Conservation (phyloP, 2,329 filamentous ascomycete species). For the Apiospora aurea region DNA sequence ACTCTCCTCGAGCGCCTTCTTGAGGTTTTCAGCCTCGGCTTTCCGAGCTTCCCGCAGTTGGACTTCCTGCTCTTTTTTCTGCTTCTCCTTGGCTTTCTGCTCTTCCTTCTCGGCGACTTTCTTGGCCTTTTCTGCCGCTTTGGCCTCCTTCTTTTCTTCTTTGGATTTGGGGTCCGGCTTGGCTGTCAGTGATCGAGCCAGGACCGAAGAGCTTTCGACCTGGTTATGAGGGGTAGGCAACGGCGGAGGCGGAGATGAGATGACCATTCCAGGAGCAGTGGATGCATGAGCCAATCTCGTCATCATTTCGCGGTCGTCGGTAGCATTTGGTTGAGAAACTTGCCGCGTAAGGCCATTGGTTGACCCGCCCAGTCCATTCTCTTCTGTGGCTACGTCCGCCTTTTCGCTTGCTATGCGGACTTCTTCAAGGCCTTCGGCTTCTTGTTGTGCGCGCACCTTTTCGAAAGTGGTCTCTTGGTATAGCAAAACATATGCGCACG, state of each 20-base stretch:
- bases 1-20: conserved; percentile 64
- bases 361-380: conserved; percentile 54
- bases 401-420: conserved; percentile 62
- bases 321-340: conserved; percentile 53
- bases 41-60: conserved; percentile 47
- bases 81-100: conserved; percentile 53
- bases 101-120: conserved; percentile 55
- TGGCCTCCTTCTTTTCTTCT: conserved; percentile 73
- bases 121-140: conserved; percentile 58
- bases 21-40: conserved; percentile 60
- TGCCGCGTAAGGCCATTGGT: conserved; percentile 55
- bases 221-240: conserved; percentile 42
- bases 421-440: conserved; percentile 76
- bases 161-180: conserved; percentile 61
- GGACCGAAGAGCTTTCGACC: conserved; percentile 32
- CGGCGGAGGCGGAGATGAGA: conserved; percentile 35
- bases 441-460: conserved; percentile 77
- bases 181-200: conserved; percentile 37
- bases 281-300: conserved; percentile 69
- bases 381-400: conserved; percentile 58
- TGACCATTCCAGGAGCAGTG: conserved; percentile 60
- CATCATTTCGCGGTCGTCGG: conserved; percentile 59
- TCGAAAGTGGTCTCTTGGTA: conserved; percentile 89
- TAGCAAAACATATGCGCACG: conserved; percentile 95
- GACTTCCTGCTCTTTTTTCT: conserved; percentile 46